Evolutionary conservation across 2,329 filamentous ascomycete species (phyloP), one percentile per base, ranked within the genome.

Genomic region (Aureobasidium sp.): DNA sequence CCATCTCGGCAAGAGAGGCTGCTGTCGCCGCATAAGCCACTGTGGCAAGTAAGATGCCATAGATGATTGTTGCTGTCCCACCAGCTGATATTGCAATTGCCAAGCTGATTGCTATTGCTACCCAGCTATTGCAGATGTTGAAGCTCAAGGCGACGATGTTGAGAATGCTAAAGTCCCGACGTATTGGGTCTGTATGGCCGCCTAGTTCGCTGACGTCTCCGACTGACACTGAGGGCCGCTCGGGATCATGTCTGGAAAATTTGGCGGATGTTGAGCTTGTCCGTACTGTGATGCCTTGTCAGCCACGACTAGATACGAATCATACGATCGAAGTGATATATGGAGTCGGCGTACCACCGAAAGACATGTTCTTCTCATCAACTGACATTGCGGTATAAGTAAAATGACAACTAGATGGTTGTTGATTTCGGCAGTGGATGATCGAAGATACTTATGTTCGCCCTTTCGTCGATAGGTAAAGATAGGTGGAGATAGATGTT

Each of bases 51-150:
- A 56, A 30, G 5, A 60, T 44, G 11, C 59, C 58, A 38, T 60
- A 60, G 4, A 61, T 50, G 6, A 60, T 32, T 14, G 59, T 58
- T 12, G 56, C 58, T 25, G 60, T 51, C 2, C 59, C 59, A 25
- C 59, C 59, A 69, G 62, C 64, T 72, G 70, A 63, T 40, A 76
- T 74, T 4, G 71, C 74, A 50, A 79, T 69, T 7, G 75, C 75
- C 35, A 82, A 74, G 55, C 78, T 79, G 12, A 79, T 78, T 47
- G 79, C 79, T 51, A 81, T 65, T 8, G 78, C 77, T 47, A 79
- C 74, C 79, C 79, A 83, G 16, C 79, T 79, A 59, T 81, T 83
- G 63, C 80, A 80, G 12, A 79, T 76, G 0, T 78, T 81, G 48
- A 82, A 68, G 1, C 76, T 79, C 45, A 57, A 12, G 6, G 54